A percentile compares a stretch with the other conserved stretches of the same genome.
Evolutionary conservation across 306 rosid genomes (phyloP).

Genomic region (Boehmeria nivea): DNA sequence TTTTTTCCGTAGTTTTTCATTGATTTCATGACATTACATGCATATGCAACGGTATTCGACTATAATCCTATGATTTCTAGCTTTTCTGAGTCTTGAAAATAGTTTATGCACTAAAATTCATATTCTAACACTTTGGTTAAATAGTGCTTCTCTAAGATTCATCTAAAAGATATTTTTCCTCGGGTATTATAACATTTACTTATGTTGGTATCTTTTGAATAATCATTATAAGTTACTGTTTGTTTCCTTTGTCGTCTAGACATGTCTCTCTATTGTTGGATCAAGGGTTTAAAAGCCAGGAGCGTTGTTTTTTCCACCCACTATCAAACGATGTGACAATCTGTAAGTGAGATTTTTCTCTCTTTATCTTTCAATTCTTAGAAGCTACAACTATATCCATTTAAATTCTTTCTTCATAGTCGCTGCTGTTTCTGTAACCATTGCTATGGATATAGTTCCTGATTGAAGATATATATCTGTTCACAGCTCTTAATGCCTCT

Average conservation of each 20-base stretch:
- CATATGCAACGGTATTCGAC: too few relatives aligned
- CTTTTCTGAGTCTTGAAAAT: too few relatives aligned
- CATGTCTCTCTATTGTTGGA: slow-evolving; percentile 86
- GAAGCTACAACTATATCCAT: background rate
- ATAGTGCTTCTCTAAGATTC: too few relatives aligned
- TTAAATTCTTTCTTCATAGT: too few relatives aligned
- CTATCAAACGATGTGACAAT: slow-evolving; percentile 81
- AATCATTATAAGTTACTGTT: background rate
- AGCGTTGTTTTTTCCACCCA: slow-evolving; percentile 84
- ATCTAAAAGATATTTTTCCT: background rate
- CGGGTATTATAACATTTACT: background rate
- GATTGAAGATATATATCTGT: too few relatives aligned
- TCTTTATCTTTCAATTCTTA: too few relatives aligned
- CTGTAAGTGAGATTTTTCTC: slow-evolving; percentile 47
- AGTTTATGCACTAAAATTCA: background rate
- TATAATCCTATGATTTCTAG: too few relatives aligned
- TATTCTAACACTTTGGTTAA: background rate
- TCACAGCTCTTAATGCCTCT: slow-evolving; percentile 56
- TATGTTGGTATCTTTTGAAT: background rate
- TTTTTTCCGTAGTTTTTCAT: too few relatives aligned
- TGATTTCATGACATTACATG: too few relatives aligned
- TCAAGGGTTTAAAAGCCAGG: slow-evolving; percentile 68
- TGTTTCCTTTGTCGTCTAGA: slow-evolving; percentile 37
- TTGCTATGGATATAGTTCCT: too few relatives aligned
- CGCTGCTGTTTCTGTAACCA: too few relatives aligned